Base-by-base conservation (phyloP, 2,329 filamentous ascomycete genomes). In the Exserohilum rostratum region DNA sequence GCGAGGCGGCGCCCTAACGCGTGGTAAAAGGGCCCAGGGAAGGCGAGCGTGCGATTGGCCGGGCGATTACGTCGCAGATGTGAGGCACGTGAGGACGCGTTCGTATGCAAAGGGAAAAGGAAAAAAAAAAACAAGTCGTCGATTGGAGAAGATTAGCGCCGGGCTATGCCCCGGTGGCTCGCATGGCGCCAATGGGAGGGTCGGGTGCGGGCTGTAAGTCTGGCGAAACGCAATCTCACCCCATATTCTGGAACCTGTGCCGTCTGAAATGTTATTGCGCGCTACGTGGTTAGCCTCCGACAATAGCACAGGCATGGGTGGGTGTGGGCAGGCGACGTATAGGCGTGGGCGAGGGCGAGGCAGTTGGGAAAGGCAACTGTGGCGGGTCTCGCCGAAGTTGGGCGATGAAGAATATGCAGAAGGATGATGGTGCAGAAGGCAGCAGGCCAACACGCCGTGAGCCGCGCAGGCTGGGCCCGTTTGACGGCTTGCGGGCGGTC, bases 1-100 rank as follows among this genome's bases (percentile, higher is more conserved):
- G 27, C 48, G 37, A 5, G 22, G 22, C 40, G 49, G 25, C 42
- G 37, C 30, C 17, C 44, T 2, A 31, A 46, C 38, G 49, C 38
- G 27, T 47, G 27, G 37, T 15, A 37, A 17, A 31, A 34, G 11
- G 35, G 3, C 7, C 17, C 35, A 34, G 30, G n/a, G 15, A 31
- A 31, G 33, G n/a, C n/a, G n/a, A n/a, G 29, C 22, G n/a, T 46
- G 35, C 46, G 55, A 62, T 62, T 62, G 60, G 60, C 50, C 29
- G 39, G 43, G 25, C 25, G 13, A 39, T 25, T 35, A 37, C 46
- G 47, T 51, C 17, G 34, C 39, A 57, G 38, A 45, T 30, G 33
- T 40, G 35, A 37, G 39, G 50, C 54, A 57, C 54, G 54, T 53
- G 50, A 49, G 39, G 25, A 20, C 45, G 40, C 50, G 54, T 48